A percentile compares a stretch with the other conserved stretches of the same genome.
These are phyloP conservation scores for Chrysoporthe puriensis DNA, from an alignment of 2,329 filamentous ascomycete species.

Conservation along the genomic window DNA sequence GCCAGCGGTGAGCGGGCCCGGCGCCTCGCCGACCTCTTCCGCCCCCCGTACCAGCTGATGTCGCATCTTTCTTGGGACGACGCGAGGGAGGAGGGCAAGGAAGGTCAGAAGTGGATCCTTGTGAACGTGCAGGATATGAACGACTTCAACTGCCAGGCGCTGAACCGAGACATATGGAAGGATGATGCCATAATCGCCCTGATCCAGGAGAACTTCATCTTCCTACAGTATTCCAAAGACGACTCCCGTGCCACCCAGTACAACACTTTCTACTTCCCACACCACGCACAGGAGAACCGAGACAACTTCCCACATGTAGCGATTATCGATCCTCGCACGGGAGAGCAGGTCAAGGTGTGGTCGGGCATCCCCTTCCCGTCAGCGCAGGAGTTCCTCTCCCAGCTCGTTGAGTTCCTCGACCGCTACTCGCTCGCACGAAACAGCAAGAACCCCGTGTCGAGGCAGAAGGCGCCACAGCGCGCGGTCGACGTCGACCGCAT, in stretches of 20 bases:
- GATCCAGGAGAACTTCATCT: constrained; percentile 89
- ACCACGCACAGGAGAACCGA: constrained; percentile 72
- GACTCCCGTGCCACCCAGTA: constrained; percentile 80
- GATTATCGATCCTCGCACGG: constrained; percentile 92
- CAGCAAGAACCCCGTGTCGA: constrained; percentile 93
- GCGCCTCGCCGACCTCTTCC: constrained; percentile 87
- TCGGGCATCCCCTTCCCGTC: constrained; percentile 79
- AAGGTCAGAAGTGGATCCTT: constrained; percentile 89
- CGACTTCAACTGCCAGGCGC: constrained; percentile 89
- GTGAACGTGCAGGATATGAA: constrained; percentile 94
- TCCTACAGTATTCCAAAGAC: constrained; percentile 90
- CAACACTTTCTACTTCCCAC: constrained; percentile 84
- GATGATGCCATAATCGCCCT: constrained; percentile 77
- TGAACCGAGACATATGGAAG: constrained; percentile 98
- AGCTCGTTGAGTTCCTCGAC: constrained; percentile 95
- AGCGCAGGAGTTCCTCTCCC: constrained; percentile 81
- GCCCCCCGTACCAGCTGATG: constrained; percentile 91
- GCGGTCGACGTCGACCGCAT: constrained; percentile 80
- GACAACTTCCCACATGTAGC: constrained; percentile 95
- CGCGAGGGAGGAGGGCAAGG: constrained; percentile 83
- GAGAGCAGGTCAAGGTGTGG: constrained; percentile 97
- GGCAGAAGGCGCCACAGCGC: constrained; percentile 66
- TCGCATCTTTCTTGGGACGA: constrained; percentile 78
- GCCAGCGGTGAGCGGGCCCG: constrained; percentile 57
- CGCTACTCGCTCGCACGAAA: constrained; percentile 87